phyloP scores from a whole-genome alignment of 495 filamentous ascomycete species.

The Parathielavia appendiculata region DNA sequence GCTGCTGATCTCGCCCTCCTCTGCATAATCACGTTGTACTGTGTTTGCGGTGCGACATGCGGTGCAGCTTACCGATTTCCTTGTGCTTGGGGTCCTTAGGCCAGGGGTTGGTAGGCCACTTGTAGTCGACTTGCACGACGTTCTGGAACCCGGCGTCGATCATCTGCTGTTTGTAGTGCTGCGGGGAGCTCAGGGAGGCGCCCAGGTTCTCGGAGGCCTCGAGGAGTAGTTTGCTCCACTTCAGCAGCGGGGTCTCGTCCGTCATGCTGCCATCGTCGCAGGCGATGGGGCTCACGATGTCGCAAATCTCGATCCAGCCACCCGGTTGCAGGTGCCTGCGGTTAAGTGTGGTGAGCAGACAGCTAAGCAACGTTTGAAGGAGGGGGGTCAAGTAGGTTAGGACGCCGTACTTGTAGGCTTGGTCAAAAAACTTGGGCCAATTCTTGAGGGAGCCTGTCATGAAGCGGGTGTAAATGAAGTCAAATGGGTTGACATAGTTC shows the following conservation, averaged over 20 bases:
- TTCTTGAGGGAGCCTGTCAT: slow-evolving; percentile 46
- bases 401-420: slow-evolving; percentile 6
- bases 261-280: slow-evolving; percentile 20
- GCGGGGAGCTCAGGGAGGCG: background rate
- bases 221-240: slow-evolving; percentile 1
- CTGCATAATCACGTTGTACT: too few relatives aligned
- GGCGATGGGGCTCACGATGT: slow-evolving; percentile 18
- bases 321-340: slow-evolving; percentile 20
- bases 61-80: slow-evolving; percentile 16
- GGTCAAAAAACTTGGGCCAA: slow-evolving; percentile 38
- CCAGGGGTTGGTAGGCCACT: slow-evolving; percentile 23
- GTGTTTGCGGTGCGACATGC: too few relatives aligned
- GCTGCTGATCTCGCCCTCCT: background rate
- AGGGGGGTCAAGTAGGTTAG: too few relatives aligned
- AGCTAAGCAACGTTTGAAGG: too few relatives aligned
- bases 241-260: slow-evolving; percentile 14
- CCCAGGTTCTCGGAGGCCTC: slow-evolving; percentile 16
- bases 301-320: slow-evolving; percentile 26
- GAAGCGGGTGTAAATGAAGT: slow-evolving; percentile 34
- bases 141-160: slow-evolving; percentile 21
- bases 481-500: slow-evolving; percentile 23
- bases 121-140: slow-evolving; percentile 14
- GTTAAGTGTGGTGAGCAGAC: background rate
- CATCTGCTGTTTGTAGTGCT: slow-evolving; percentile 14
- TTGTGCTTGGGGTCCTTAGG: slow-evolving; percentile 23